These are phyloP conservation scores for Plasmopara viticola DNA, from an alignment of 352 stramenopile species.

Conservation along the genomic window DNA sequence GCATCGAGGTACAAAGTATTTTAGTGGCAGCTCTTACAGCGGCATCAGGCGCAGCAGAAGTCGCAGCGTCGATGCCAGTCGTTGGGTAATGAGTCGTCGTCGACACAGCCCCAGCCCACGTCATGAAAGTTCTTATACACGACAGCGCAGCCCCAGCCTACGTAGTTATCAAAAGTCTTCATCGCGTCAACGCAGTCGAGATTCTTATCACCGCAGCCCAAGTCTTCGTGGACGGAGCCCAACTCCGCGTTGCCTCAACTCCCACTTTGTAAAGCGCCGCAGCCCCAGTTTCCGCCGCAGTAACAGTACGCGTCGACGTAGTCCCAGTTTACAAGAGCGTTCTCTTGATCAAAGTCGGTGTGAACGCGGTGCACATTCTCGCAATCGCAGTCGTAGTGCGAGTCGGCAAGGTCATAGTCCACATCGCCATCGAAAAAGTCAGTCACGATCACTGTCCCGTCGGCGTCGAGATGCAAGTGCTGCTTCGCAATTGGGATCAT, in stretches of 20 bases:
- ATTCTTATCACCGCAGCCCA: constrained; percentile 5
- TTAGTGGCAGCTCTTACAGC: not conserved
- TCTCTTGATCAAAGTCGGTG: not conserved
- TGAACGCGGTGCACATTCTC: not conserved
- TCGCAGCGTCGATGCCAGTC: constrained; percentile 14
- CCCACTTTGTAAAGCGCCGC: constrained; percentile 1
- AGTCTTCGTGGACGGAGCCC: constrained; percentile 8
- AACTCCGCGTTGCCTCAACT: constrained; percentile 3
- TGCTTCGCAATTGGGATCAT: constrained; percentile 15
- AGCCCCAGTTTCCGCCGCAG: constrained; percentile 7
- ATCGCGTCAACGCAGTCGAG: constrained; percentile 5
- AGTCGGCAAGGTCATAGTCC: constrained; percentile 11
- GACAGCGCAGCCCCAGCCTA: constrained; percentile 7
- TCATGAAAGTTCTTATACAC: not conserved
- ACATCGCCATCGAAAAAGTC: constrained; percentile 13
- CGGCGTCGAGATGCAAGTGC: constrained; percentile 8
- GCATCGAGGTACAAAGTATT: not conserved
- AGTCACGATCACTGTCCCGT: constrained; percentile 17
- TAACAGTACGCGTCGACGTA: constrained; percentile 1
- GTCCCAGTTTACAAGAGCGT: constrained; percentile 5
- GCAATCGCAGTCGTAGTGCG: constrained; percentile 10
- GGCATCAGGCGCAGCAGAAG: constrained; percentile 16
- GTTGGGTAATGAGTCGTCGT: constrained; percentile 7
- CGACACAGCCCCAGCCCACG: constrained; percentile 7
- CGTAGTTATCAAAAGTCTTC: constrained; percentile 6